A percentile compares a stretch with the other conserved stretches of the same genome.
These are phyloP conservation scores for Silene latifolia DNA, from an alignment of 148 eudicot species.

Conservation along the genomic window DNA sequence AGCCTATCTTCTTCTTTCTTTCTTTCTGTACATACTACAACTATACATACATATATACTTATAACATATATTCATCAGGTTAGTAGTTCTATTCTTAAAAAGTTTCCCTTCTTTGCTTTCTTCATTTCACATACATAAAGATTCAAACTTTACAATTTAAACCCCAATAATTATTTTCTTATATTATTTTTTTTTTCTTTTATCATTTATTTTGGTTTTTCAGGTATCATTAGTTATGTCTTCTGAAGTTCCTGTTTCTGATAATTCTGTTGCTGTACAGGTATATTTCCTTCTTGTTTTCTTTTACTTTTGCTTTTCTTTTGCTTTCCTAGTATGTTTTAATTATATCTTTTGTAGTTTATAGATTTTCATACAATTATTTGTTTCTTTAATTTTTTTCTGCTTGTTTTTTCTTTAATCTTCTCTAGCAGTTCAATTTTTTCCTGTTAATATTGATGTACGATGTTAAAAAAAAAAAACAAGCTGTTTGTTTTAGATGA, in stretches of 20 bases:
- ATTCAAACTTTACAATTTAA: background rate
- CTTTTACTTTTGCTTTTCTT: background rate
- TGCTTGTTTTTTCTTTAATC: too few relatives aligned
- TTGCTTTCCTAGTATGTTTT: too few relatives aligned
- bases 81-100: background rate
- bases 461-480: too few relatives aligned
- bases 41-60: background rate
- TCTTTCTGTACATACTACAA: conserved; percentile 4
- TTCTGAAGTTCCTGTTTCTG: conserved; percentile 33
- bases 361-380: too few relatives aligned
- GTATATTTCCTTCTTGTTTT: background rate
- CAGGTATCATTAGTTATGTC: conserved; percentile 27
- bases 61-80: background rate
- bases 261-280: conserved; percentile 17
- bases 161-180: background rate
- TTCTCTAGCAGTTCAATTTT: too few relatives aligned
- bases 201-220: conserved; percentile 1
- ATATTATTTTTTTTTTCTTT: background rate
- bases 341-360: too few relatives aligned
- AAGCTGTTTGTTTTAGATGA: too few relatives aligned
- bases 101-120: conserved; percentile 14
- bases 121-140: background rate
- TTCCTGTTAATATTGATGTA: too few relatives aligned
- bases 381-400: background rate
- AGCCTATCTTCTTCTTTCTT: background rate